Base-by-base conservation (phyloP, 371 early-diverging fungal genomes). In the Circinella umbellata region DNA sequence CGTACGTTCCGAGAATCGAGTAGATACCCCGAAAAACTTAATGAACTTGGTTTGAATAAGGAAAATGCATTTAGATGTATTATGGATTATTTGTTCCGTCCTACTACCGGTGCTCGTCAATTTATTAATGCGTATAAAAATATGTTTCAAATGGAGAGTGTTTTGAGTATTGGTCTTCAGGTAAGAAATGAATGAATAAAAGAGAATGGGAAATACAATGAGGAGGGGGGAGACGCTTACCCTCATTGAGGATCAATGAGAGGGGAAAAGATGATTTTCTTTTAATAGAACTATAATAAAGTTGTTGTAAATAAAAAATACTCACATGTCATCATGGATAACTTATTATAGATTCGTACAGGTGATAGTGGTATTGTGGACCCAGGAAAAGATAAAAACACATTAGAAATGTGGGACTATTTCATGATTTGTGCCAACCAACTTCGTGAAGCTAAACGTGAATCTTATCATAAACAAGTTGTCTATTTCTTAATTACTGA, bases 401-500 rank as follows among this genome's bases (percentile, higher is more conserved):
- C 71, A 9, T 42, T 85, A 27, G 71, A 78, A 39, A 75, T 74
- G 59, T 85, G 82, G 80, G 76, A 76, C 37, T 80, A 85, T 59
- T 85, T 82, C 36, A 72, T 85, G 37, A 76, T 72, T 48, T 85
- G 85, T 48, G 85, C 85, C 34, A 77, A 80, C 51, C 76, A 81
- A 59, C 47, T 85, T 8, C 76, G 80, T 17, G 72, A 72, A 13
- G 74, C 74, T 57, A 75, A 77, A 17, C 77, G 76, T 35, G 18
- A 75, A 42, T 66, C 76, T 3, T 80, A 82, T 38, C 85, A 85
- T 61, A 69, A 71, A 27, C 81, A 72, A 39, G 71, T 82, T 1
- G 80, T 82, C 2, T 85, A 80, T 60, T 85, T 82, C 57, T 60
- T 85, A 15, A 73, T 85, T 38, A 85, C 85, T 3, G 85, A 85